A percentile compares a stretch with the other conserved stretches of the same genome.
Evolutionary conservation across 768 basidiomycete species (phyloP).

Genomic region (Psilocybe tampanensis): DNA sequence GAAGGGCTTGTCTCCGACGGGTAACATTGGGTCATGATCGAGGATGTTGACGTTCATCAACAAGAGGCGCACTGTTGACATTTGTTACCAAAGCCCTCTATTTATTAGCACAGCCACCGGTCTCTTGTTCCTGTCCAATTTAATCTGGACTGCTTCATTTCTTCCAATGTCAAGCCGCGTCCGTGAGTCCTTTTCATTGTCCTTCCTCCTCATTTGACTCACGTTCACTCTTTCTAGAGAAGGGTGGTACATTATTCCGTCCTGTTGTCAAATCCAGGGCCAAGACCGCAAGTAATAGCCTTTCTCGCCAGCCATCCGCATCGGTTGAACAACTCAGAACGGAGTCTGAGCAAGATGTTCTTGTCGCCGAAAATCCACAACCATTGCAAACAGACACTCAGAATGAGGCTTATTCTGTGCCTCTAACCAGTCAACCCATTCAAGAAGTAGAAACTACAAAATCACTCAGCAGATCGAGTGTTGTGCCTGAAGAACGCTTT

Average conservation of each 20-base stretch:
- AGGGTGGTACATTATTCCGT: conserved; percentile 69
- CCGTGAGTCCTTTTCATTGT: conserved; percentile 52
- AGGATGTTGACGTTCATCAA: conserved; percentile 6
- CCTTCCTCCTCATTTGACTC: conserved; percentile 9
- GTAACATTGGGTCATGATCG: conserved; percentile 37
- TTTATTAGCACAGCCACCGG: conserved; percentile 10
- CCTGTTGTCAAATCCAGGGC: conserved; percentile 63
- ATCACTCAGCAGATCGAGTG: background rate
- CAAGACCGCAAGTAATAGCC: conserved; percentile 34
- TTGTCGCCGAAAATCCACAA: background rate
- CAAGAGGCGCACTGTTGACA: conserved; percentile 12
- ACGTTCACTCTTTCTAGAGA: conserved; percentile 46
- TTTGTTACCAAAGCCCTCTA: conserved; percentile 1
- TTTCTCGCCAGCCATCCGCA: conserved; percentile 32
- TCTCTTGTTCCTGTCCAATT: background rate
- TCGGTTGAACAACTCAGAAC: conserved; percentile 13
- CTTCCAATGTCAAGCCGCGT: conserved; percentile 52
- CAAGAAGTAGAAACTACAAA: background rate
- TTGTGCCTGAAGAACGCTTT: background rate
- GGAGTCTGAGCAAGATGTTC: background rate
- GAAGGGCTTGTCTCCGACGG: conserved; percentile 56
- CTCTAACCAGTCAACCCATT: background rate
- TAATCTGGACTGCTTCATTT: background rate
- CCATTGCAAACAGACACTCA: background rate
- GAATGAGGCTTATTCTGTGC: background rate